These are phyloP conservation scores for Mallotus nudiflorus DNA, from an alignment of 345 rosid species.

Conservation along the genomic window DNA sequence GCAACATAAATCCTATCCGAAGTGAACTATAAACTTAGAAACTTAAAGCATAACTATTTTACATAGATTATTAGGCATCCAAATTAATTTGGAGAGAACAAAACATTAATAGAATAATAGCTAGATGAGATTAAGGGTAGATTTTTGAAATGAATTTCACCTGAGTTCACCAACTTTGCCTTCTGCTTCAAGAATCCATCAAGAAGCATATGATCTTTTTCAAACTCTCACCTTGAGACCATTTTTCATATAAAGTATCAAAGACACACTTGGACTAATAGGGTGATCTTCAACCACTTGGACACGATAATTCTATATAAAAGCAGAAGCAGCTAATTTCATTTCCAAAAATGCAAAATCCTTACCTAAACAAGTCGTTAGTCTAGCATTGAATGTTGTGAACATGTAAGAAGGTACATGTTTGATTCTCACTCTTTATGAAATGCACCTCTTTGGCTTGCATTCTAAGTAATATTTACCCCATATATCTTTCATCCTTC, in stretches of 20 bases:
- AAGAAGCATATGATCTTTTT: constrained; percentile 4
- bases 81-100: no score
- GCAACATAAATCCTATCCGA: no score
- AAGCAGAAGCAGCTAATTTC: constrained; percentile 4
- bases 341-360: constrained; percentile 3
- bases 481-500: constrained; percentile 71
- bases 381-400: constrained; percentile 9
- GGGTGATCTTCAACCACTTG: constrained; percentile 1
- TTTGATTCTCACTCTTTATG: background rate
- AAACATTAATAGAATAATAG: no score
- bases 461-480: constrained; percentile 61
- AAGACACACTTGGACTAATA: background rate
- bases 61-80: no score
- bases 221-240: constrained; percentile 15
- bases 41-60: no score
- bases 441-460: constrained; percentile 30
- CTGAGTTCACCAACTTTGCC: no score
- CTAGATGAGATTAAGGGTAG: no score
- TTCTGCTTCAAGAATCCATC: no score
- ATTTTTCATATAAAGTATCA: constrained; percentile 10
- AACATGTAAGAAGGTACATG: constrained; percentile 15
- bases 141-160: no score
- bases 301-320: constrained; percentile 7
- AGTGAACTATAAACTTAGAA: no score
- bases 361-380: constrained; percentile 18